These are phyloP conservation scores for Metarhizium anisopliae DNA, from an alignment of 2,329 filamentous ascomycete genomes.

Conservation along the genomic window DNA sequence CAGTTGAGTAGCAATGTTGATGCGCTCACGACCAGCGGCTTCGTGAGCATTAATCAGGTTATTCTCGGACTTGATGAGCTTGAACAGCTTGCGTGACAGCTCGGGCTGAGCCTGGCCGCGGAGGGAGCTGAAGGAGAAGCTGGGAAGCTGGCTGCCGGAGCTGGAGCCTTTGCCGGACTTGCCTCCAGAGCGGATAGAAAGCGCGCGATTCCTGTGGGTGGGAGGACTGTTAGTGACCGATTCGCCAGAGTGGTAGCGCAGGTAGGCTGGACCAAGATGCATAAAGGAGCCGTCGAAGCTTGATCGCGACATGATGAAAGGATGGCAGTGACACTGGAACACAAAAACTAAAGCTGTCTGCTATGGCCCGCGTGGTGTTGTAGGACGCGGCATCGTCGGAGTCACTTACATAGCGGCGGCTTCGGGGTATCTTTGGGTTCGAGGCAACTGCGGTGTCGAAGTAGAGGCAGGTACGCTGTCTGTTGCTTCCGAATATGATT, in stretches of 20 bases:
- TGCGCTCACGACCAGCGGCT: conserved; percentile 72
- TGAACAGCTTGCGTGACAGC: conserved; percentile 79
- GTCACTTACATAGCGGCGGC: conserved; percentile 7
- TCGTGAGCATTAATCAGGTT: conserved; percentile 79
- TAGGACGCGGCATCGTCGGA: neutral
- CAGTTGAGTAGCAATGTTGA: conserved; percentile 79
- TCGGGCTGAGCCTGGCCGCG: conserved; percentile 80
- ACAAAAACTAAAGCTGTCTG: neutral
- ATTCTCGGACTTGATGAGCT: conserved; percentile 92
- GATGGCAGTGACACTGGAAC: neutral
- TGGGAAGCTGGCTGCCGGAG: conserved; percentile 39
- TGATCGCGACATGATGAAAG: conserved; percentile 20
- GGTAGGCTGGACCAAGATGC: conserved; percentile 10
- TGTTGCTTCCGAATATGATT: neutral
- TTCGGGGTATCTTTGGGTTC: conserved; percentile 1
- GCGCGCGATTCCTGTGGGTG: conserved; percentile 57
- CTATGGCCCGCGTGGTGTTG: neutral
- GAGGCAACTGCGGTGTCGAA: neutral
- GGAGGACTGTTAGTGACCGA: conserved; percentile 17
- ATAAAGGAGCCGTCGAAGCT: conserved; percentile 21
- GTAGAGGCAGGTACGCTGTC: neutral
- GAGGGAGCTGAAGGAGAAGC: conserved; percentile 79
- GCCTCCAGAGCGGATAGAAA: conserved; percentile 63
- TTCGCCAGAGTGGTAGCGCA: conserved; percentile 12
- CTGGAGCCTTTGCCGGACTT: conserved; percentile 35